These are phyloP conservation scores for Penicillium sp. DNA, from an alignment of 2,329 filamentous ascomycete genomes.

Conservation along the genomic window DNA sequence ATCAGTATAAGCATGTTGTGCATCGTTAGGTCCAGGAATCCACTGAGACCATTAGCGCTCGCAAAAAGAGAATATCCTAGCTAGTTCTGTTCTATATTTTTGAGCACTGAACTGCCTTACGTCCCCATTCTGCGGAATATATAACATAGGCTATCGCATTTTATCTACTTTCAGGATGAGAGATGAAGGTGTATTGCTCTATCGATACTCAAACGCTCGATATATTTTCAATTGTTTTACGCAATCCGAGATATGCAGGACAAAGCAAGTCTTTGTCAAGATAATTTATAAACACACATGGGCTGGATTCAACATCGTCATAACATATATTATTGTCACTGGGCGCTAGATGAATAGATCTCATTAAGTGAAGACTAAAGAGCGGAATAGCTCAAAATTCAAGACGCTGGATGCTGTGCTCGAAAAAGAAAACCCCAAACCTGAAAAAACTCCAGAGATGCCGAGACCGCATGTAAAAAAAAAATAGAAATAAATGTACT, in stretches of 20 bases:
- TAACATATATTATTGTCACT: constrained; percentile 5
- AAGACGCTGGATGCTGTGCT: constrained; percentile 11
- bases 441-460: constrained; percentile 22
- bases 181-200: no score
- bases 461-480: constrained; percentile 13
- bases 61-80: no score
- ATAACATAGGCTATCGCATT: no score
- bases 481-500: constrained; percentile 10
- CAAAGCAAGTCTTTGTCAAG: neutral
- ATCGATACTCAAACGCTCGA: neutral
- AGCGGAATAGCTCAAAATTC: constrained; percentile 1
- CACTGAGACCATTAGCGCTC: no score
- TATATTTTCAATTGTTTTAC: neutral
- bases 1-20: constrained; percentile 14
- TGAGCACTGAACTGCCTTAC: no score
- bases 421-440: constrained; percentile 3
- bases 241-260: neutral
- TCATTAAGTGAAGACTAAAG: constrained; percentile 4
- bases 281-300: neutral
- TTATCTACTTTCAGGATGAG: no score
- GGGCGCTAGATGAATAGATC: neutral
- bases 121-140: no score
- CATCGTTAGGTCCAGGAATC: constrained; percentile 6
- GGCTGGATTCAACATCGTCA: neutral
- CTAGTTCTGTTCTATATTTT: no score